Evolutionary conservation across 2,329 filamentous ascomycete species (phyloP).

Genomic region (Aspergillus hiratsukae): DNA sequence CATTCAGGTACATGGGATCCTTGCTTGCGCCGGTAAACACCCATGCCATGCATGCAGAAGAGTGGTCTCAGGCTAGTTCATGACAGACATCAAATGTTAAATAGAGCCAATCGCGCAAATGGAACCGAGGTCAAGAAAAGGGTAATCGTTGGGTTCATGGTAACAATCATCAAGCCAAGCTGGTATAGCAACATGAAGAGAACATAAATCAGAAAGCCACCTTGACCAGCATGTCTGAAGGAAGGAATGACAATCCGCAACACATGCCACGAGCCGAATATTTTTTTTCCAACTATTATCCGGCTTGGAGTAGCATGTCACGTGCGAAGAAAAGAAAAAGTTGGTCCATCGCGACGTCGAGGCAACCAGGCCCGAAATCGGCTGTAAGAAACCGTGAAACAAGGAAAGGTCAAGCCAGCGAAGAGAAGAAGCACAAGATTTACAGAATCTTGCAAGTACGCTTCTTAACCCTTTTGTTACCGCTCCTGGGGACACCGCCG

Average conservation of each 20-base stretch:
- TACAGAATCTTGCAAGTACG: constrained; percentile 76
- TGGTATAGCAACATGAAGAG: constrained; percentile 18
- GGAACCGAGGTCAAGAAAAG: constrained; percentile 4
- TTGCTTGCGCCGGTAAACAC: constrained; percentile 34
- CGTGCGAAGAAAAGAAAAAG: constrained; percentile 17
- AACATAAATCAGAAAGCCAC: constrained; percentile 21
- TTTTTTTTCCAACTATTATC: neutral
- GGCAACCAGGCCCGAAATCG: constrained; percentile 34
- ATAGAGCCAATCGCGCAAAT: constrained; percentile 10
- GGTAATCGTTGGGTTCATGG: constrained; percentile 6
- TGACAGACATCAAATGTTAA: constrained; percentile 25
- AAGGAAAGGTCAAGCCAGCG: constrained; percentile 5
- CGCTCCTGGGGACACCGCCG: constrained; percentile 25
- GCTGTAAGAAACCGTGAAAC: constrained; percentile 13
- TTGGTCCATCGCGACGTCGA: constrained; percentile 22
- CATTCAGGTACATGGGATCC: constrained; percentile 17
- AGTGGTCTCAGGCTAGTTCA: constrained; percentile 26
- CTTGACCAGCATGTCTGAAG: constrained; percentile 14
- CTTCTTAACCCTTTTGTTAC: constrained; percentile 70
- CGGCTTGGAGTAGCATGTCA: constrained; percentile 10
- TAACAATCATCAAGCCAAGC: constrained; percentile 11
- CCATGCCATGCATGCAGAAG: constrained; percentile 36
- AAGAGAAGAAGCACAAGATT: constrained; percentile 32
- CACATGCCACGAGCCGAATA: constrained; percentile 18
- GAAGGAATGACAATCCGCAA: constrained; percentile 10